A percentile compares a stretch with the other conserved stretches of the same genome.
These are phyloP conservation scores for Melastoma candidum DNA, from an alignment of 441 rosid genomes.

Conservation along the genomic window DNA sequence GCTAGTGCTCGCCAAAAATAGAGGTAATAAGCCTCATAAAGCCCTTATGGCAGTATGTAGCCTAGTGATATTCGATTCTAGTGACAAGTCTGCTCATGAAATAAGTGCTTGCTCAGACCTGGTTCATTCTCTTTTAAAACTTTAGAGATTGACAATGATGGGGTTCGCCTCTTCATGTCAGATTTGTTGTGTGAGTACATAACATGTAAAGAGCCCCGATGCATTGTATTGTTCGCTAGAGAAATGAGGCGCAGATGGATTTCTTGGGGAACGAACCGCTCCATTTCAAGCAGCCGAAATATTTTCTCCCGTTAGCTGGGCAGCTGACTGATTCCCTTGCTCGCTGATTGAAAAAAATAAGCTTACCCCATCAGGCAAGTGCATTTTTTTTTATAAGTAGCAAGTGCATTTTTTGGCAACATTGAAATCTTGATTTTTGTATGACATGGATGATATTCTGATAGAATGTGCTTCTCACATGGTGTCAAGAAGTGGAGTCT, in stretches of 20 bases:
- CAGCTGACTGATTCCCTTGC: too few species aligned
- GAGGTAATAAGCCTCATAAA: slow-evolving; percentile 26
- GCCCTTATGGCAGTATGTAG: slow-evolving; percentile 8
- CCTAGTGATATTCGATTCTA: background rate
- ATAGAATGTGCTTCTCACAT: too few species aligned
- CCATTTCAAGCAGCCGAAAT: slow-evolving; percentile 58
- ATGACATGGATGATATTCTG: too few species aligned
- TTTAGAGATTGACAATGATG: background rate
- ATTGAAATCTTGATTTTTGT: too few species aligned
- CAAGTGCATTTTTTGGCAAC: too few species aligned
- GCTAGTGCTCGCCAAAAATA: too few species aligned
- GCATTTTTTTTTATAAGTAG: too few species aligned
- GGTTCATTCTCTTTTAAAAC: slow-evolving; percentile 1
- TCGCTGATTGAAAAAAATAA: too few species aligned
- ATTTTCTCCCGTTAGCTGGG: slow-evolving; percentile 19
- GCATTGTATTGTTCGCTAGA: slow-evolving; percentile 79
- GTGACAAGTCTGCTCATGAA: background rate
- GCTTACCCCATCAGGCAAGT: too few species aligned
- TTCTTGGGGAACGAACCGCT: slow-evolving; percentile 93
- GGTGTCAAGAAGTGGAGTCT: too few species aligned
- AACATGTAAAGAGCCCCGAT: slow-evolving; percentile 49
- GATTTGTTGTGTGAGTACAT: slow-evolving; percentile 52
- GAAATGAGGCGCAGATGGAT: slow-evolving; percentile 69
- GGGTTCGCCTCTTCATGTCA: slow-evolving; percentile 15
- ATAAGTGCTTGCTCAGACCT: background rate